Base-by-base conservation (phyloP, 2,329 filamentous ascomycete genomes). In the Neonectria magnoliae region DNA sequence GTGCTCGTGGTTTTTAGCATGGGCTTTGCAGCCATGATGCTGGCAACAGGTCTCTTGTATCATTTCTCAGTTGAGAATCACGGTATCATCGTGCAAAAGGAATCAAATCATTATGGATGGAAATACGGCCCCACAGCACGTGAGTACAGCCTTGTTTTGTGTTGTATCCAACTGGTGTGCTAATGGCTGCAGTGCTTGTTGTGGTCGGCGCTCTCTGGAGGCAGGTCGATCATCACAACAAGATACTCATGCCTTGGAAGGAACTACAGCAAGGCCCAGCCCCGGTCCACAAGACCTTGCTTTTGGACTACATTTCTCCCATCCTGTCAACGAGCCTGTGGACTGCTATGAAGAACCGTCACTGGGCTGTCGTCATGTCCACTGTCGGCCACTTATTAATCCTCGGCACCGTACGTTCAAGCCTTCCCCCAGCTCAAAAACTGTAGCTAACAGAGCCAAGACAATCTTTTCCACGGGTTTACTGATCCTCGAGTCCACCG, bases 261-360 rank as follows among this genome's bases (percentile, higher is more conserved):
- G 69, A 70, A 36, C 62, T 78, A 11, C 60, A 63, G n/a, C 53
- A 55, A 27, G 73, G 69, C 5, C 67, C 70, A 1, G 41, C 60
- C 3, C 20, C 57, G 2, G 57, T 66, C 6, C 52, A 67, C 16
- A 70, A 68, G 57, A 72, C 74, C 11, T 36, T 78, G 4, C 57
- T 75, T 2, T 62, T 77, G n/a, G 76, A 78, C 50, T 78, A 77
- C 52, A 57, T 76, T 2, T 76, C 76, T 2, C 74, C 75, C 13
- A 63, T 68, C 3, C 29, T 75, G 16, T 60, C 69, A 18, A 57
- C 66, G 1, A 70, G 67, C 22, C 65, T 78, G 5, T 76, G 58
- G 61, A 57, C 38, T 6, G 68, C 76, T 7, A 25, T 73, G 3
- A 70, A 57, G n/a, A 74, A 74, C 50, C 63, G 68, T 1, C 74